Conservation (phyloP, 192 early-diverging fungal species). For the Polychytrium aggregatum region DNA sequence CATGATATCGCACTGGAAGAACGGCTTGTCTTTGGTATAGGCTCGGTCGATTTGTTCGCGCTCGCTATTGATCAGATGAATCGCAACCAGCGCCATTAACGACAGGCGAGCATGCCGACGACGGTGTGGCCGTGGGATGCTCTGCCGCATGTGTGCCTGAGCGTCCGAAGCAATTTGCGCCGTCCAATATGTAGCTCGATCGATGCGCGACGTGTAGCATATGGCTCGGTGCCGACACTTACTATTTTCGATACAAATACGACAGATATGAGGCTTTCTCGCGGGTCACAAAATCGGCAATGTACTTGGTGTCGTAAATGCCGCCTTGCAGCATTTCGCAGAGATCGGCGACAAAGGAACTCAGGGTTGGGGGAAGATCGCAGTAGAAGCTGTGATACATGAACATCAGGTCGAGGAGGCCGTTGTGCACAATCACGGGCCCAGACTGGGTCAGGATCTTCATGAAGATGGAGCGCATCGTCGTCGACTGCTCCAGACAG, state of each 20-base stretch:
- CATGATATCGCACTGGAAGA: conserved; percentile 11
- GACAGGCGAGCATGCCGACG: too few species aligned
- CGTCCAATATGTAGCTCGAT: too few species aligned
- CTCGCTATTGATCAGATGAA: too few species aligned
- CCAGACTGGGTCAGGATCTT: conserved; percentile 24
- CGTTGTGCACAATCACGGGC: conserved; percentile 87
- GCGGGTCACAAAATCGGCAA: conserved; percentile 54
- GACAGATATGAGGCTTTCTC: conserved; percentile 58
- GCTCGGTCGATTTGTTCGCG: conserved; percentile 8
- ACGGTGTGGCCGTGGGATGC: too few species aligned
- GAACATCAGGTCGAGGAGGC: conserved; percentile 85
- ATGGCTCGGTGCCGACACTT: too few species aligned
- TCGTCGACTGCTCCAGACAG: conserved; percentile 12
- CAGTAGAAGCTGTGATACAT: conserved; percentile 84
- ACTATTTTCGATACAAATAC: conserved; percentile 56
- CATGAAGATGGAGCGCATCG: conserved; percentile 24
- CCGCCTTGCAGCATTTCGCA: conserved; percentile 73
- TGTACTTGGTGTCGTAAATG: conserved; percentile 87
- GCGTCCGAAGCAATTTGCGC: too few species aligned
- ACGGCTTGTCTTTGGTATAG: background rate
- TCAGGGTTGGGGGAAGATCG: conserved; percentile 55
- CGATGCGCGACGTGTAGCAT: too few species aligned
- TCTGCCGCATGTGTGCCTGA: too few species aligned
- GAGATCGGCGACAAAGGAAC: conserved; percentile 66
- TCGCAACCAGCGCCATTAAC: too few species aligned